Evolutionary conservation across 2,329 filamentous ascomycete genomes (phyloP).

Genomic region (Aspergillus cejpii): DNA sequence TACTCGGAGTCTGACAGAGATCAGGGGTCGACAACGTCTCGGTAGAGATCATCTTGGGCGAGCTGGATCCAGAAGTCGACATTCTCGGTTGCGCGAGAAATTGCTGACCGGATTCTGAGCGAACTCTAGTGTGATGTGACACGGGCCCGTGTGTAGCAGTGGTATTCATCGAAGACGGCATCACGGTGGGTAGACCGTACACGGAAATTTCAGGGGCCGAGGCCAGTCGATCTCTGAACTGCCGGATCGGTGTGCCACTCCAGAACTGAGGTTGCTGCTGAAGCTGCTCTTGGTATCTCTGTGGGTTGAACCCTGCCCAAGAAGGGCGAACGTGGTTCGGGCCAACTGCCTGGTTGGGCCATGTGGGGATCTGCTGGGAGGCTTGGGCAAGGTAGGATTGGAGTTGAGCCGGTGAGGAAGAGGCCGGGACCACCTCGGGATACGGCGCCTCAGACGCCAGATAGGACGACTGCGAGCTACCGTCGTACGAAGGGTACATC

Average conservation of each 20-base stretch:
- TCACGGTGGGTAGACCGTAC: constrained; percentile 14
- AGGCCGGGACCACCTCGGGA: constrained; percentile 15
- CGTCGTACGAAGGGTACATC: constrained; percentile 24
- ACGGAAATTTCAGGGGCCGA: constrained; percentile 31
- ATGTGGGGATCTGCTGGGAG: constrained; percentile 14
- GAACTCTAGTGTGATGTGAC: constrained; percentile 17
- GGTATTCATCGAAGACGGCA: constrained; percentile 8
- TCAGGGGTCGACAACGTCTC: constrained; percentile 30
- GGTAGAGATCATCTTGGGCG: constrained; percentile 19
- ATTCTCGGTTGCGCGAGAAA: constrained; percentile 7
- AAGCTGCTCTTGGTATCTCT: constrained; percentile 3
- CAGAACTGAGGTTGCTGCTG: constrained; percentile 14
- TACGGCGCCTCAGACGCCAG: constrained; percentile 20
- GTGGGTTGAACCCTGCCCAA: constrained; percentile 24
- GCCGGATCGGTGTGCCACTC: constrained; percentile 17
- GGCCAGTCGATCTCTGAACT: constrained; percentile 31
- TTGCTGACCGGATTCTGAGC: constrained; percentile 16
- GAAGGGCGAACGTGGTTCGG: constrained; percentile 15
- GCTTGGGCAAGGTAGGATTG: constrained; percentile 24
- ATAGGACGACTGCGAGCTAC: constrained; percentile 19
- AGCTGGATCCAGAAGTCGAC: constrained; percentile 12
- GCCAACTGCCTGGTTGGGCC: constrained; percentile 6
- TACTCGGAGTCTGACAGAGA: constrained; percentile 29
- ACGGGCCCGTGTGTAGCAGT: constrained; percentile 19
- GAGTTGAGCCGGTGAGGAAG: constrained; percentile 16